Evolutionary conservation across 2,329 filamentous ascomycete genomes (phyloP).

Genomic region (Ophiosphaerella narmari): DNA sequence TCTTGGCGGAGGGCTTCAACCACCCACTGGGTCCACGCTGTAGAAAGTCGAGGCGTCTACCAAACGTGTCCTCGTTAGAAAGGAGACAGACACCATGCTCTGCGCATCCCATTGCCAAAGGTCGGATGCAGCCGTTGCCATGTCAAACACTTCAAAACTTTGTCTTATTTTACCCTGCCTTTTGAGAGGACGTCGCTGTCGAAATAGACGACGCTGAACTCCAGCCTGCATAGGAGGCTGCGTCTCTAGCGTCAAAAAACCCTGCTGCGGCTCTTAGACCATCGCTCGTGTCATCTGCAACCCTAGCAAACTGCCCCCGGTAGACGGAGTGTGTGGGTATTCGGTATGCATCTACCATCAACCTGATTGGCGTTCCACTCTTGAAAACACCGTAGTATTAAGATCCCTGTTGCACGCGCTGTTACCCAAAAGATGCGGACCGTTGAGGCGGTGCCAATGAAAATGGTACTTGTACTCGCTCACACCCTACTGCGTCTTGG

Average conservation of each 20-base stretch:
- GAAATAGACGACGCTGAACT: conserved; percentile 1
- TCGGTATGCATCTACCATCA: conserved; percentile 8
- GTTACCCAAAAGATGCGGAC: conserved; percentile 28
- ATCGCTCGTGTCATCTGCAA: neutral
- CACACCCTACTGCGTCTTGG: conserved; percentile 9
- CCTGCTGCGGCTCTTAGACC: conserved; percentile 13
- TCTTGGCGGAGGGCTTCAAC: conserved; percentile 15
- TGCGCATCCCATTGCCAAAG: conserved; percentile 1
- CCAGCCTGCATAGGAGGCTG: conserved; percentile 20
- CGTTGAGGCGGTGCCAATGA: conserved; percentile 17
- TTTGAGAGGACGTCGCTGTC: conserved; percentile 1
- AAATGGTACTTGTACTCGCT: conserved; percentile 31
- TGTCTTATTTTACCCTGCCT: neutral
- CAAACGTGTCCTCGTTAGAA: neutral
- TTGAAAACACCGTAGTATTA: conserved; percentile 26
- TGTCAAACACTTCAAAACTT: neutral
- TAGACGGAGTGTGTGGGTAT: conserved; percentile 6
- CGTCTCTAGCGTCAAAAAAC: conserved; percentile 6
- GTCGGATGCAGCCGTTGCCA: conserved; percentile 2
- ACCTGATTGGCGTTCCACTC: conserved; percentile 31
- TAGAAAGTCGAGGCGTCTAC: conserved; percentile 16
- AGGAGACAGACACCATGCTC: neutral
- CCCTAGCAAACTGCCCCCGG: neutral
- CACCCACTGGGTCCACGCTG: conserved; percentile 22
- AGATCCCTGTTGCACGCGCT: conserved; percentile 23